Evolutionary conservation across 2,329 filamentous ascomycete genomes (phyloP), one percentile per base, ranked within the genome.

Genomic region (Xylaria polymorpha): DNA sequence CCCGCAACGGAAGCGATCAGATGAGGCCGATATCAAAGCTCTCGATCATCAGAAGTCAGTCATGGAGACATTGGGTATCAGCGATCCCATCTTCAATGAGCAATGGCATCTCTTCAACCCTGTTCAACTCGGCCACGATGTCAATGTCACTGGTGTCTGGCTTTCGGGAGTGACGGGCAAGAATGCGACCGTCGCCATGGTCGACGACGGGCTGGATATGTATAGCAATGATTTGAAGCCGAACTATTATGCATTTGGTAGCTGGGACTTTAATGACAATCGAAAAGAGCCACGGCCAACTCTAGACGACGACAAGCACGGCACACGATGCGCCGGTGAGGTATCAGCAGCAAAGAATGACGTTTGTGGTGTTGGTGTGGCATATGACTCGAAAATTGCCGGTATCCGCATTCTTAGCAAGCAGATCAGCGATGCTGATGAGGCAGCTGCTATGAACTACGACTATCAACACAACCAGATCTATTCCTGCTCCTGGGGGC

Each of bases 401-500:
- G 96, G 94, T 46, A 91, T 98, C 72, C 93, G 96, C 62, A 99
- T 99, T 73, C 86, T 99, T 7, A 97, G 93, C 67, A 95, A 94
- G 77, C 84, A 93, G 58, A 98, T 99, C 72, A 92, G 91, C 60
- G 96, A 99, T 79, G 91, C 92, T 35, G 96, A 99, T 77, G 96
- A 99, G 81, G 94, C 96, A 29, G 85, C 91, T 37, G 93, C 96
- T 25, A 90, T 99, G 85, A 98, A 97, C 81, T 98, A 95, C 83
- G 92, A 92, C 71, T 96, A 90, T 76, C 90, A 98, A 76, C 85
- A 95, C 70, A 99, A 98, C 79, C 90, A 98, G 69, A 98, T 99
- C 68, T 99, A 98, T 82, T 99, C 96, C 0, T 99, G 96, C 83
- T 99, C 96, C 0, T 99, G 96, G 96, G 96, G 96, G 0, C 96